Evolutionary conservation across 139 green algal species (phyloP), one percentile per base, ranked within the genome.

Genomic region (Picochlorum costavermella): DNA sequence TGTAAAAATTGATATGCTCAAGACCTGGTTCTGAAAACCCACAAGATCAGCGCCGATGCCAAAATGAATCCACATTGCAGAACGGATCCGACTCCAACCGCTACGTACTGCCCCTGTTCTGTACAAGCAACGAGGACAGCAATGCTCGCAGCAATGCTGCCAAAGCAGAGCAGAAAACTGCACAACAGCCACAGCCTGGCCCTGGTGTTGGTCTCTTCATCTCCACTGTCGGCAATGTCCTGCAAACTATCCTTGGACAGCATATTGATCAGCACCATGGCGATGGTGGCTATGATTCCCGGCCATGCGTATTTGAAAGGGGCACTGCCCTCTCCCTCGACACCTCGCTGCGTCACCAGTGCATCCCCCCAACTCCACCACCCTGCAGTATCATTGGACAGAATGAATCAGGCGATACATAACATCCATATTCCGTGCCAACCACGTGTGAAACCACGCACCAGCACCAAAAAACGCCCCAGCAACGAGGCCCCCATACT

Each of bases 241-340:
- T n/a, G n/a, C n/a, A 79, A 53, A 30, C 70, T 64, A 0, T 75
- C 60, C 4, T 67, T 60, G 5, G 51, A 46, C n/a, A 82, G 29
- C 28, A 77, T 36, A 30, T 82, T 82, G 50, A 82, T 82, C 20
- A 81, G 57, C 4, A 80, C 31, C 28, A 77, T 40, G 2, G 75
- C 73, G 1, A 82, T 17, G 11, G 68, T 82, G 3, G 75, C 72
- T 26, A 77, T 65, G 20, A 79, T 74, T 17, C 71, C 70, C 1
- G 70, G 73, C 30, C 31, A 53, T 20, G 50, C 40, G 49, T 81
- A 82, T 25, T 64, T 77, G 60, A 81, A 82, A 12, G 75, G 75
- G 4, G 51, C 60, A 31, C 25, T 31, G 33, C 43, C 36, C 8
- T 51, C 26, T 37, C 65, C 58, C 4, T 72, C 63, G 3, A 59